phyloP scores from a whole-genome alignment of 2,329 filamentous ascomycete species.

The Diplodia seriata region DNA sequence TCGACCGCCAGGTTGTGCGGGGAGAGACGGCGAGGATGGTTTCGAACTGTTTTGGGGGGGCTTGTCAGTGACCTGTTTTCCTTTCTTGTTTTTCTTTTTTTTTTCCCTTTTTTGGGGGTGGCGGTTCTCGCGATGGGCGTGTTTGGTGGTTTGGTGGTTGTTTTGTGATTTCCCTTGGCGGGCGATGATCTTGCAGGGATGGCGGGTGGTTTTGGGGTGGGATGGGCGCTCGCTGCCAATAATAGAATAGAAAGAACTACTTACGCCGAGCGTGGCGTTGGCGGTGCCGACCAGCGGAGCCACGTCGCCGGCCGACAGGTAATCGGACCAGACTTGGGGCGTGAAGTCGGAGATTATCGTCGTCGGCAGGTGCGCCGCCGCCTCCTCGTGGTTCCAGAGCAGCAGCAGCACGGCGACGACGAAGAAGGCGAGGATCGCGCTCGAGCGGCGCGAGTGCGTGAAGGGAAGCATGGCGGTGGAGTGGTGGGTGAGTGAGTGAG shows the following conservation, averaged over 20 bases:
- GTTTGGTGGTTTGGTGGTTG: background rate
- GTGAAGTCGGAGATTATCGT: slow-evolving; percentile 18
- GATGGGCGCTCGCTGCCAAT: too few species aligned
- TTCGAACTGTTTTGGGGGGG: slow-evolving; percentile 25
- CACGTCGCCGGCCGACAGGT: slow-evolving; percentile 8
- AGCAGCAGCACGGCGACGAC: slow-evolving; percentile 17
- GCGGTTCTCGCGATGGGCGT: background rate
- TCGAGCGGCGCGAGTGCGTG: slow-evolving; percentile 31
- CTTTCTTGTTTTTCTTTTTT: background rate
- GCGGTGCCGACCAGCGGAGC: slow-evolving; percentile 24
- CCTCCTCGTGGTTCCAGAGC: slow-evolving; percentile 24
- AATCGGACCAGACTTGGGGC: slow-evolving; percentile 13
- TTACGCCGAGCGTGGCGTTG: slow-evolving; percentile 32
- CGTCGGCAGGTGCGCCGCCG: slow-evolving; percentile 5
- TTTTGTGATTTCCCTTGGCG: background rate
- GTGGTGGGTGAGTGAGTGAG: background rate
- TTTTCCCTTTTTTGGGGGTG: background rate
- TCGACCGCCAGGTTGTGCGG: slow-evolving; percentile 30
- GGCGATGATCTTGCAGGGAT: slow-evolving; percentile 2
- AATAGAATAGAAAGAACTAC: background rate
- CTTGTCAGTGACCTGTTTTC: background rate
- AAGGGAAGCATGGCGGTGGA: slow-evolving; percentile 16
- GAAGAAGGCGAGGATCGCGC: slow-evolving; percentile 29
- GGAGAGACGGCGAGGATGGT: slow-evolving; percentile 33
- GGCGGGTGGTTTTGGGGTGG: background rate